Evolutionary conservation across 177 flowering plant species (phyloP).

Genomic region (Vitis hybrid): DNA sequence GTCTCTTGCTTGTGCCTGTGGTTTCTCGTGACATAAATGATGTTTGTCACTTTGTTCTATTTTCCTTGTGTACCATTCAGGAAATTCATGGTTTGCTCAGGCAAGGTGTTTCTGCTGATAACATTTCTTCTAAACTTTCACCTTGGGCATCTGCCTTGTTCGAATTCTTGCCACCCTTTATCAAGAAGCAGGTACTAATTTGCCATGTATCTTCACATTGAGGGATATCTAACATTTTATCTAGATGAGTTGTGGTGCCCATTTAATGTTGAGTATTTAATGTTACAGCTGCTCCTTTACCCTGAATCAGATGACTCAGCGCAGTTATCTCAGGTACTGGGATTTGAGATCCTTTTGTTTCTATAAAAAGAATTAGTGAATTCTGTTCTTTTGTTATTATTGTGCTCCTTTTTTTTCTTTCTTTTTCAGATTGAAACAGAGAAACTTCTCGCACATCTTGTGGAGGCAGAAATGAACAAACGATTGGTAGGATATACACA

Average conservation of each 20-base stretch:
- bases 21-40: background rate
- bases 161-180: conserved; percentile 89
- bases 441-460: conserved; percentile 93
- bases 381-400: background rate
- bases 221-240: background rate
- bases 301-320: conserved; percentile 99
- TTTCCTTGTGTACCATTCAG: conserved; percentile 34
- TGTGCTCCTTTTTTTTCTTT: conserved; percentile 5
- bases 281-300: conserved; percentile 76
- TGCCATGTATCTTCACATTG: background rate
- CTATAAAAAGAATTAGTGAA: background rate
- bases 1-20: background rate
- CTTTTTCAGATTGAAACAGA: conserved; percentile 89
- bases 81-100: conserved; percentile 86
- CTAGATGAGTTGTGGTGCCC: background rate
- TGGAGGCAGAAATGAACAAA: conserved; percentile 88
- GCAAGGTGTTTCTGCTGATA: conserved; percentile 74
- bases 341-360: conserved; percentile 5
- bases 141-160: conserved; percentile 99
- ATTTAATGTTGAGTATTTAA: conserved; percentile 11
- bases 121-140: conserved; percentile 83
- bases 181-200: conserved; percentile 77
- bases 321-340: conserved; percentile 86
- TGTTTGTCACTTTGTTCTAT: background rate
- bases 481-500: conserved; percentile 54